A percentile compares a stretch with the other conserved stretches of the same genome.
Conservation (phyloP, 2,329 filamentous ascomycete genomes). For the Eutypa lata region DNA sequence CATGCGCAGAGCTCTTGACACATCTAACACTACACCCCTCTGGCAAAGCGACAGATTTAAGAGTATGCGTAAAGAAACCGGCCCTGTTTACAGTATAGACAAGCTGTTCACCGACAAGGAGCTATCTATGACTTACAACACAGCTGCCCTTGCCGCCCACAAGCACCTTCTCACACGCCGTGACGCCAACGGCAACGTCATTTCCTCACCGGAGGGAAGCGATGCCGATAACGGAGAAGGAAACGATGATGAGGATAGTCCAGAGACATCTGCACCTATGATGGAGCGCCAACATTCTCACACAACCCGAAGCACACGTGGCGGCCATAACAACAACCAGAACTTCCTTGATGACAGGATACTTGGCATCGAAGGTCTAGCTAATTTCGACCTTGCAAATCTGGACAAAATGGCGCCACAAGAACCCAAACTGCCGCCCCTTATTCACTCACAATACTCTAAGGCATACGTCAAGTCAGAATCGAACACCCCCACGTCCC, state of each 20-base stretch:
- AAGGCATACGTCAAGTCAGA: conserved; percentile 55
- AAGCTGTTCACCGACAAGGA: conserved; percentile 71
- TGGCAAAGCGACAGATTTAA: conserved; percentile 61
- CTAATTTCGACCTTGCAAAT: conserved; percentile 59
- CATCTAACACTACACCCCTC: conserved; percentile 55
- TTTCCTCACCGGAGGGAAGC: conserved; percentile 50
- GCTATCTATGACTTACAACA: conserved; percentile 62
- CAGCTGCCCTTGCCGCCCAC: conserved; percentile 59
- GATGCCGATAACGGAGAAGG: conserved; percentile 50
- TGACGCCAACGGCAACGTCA: conserved; percentile 46
- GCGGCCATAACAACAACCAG: conserved; percentile 41
- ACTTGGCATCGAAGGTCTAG: conserved; percentile 57
- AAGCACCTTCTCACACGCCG: conserved; percentile 59
- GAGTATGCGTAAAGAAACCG: conserved; percentile 52
- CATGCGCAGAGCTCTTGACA: conserved; percentile 52
- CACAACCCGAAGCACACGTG: conserved; percentile 60
- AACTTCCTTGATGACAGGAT: conserved; percentile 58
- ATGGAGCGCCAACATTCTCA: conserved; percentile 66
- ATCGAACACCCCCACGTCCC: conserved; percentile 51
- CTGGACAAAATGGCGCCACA: conserved; percentile 53
- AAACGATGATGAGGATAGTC: conserved; percentile 47
- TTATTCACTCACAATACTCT: conserved; percentile 55
- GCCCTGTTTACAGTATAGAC: conserved; percentile 62
- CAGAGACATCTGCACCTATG: conserved; percentile 46
- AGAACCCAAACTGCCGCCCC: conserved; percentile 57